These are phyloP conservation scores for Cutaneotrichosporon cutaneum DNA, from an alignment of 1,284 basidiomycete species.

Conservation along the genomic window DNA sequence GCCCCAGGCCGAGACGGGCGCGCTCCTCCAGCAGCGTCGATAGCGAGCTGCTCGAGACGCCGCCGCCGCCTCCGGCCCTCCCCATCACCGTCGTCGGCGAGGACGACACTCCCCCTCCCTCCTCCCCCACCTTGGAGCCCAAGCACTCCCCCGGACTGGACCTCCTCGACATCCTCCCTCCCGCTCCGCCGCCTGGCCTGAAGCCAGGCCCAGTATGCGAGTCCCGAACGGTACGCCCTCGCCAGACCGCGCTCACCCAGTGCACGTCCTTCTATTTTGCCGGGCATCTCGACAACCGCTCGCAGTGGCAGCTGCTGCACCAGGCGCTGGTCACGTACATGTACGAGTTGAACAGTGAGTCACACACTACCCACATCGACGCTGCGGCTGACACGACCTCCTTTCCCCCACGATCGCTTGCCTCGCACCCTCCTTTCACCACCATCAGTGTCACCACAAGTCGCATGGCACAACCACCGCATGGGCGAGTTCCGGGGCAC, in stretches of 20 bases:
- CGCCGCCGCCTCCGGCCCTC: no score
- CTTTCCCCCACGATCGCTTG: not conserved
- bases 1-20: no score
- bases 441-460: not conserved
- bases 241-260: not conserved
- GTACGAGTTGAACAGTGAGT: conserved; percentile 10
- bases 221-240: not conserved
- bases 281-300: conserved; percentile 3
- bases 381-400: not conserved
- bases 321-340: conserved; percentile 12
- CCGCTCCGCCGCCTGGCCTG: no score
- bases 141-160: not conserved
- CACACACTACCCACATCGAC: not conserved
- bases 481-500: conserved; percentile 3
- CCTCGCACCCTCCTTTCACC: not conserved
- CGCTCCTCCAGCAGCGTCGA: not conserved
- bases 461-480: conserved; percentile 1
- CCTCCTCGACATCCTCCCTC: not conserved
- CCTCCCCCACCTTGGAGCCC: not conserved
- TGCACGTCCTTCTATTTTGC: conserved; percentile 4
- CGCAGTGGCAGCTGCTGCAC: conserved; percentile 7
- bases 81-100: not conserved
- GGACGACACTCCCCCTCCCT: not conserved
- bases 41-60: not conserved
- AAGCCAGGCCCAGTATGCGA: not conserved